Percentiles rank a stretch among this genome's conserved stretches.
Conservation (phyloP, 371 early-diverging fungal species). For the Mucor sp. region DNA sequence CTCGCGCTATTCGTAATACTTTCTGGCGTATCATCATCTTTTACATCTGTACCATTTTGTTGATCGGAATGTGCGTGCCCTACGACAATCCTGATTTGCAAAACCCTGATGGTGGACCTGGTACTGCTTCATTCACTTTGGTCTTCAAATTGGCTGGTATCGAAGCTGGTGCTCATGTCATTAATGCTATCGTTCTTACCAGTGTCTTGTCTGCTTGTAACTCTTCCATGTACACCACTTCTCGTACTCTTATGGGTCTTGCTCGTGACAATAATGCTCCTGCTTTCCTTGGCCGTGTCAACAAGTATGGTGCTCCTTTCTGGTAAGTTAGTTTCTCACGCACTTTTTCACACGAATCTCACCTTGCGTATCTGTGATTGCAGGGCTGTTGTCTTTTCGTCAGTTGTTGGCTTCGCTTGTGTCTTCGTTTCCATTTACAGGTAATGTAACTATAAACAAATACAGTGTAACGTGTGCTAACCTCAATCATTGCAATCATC, state of each 20-base stretch:
- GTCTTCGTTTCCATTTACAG: slow-evolving; percentile 56
- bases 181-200: slow-evolving; percentile 71
- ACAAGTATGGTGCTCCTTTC: slow-evolving; percentile 60
- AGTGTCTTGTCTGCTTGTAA: slow-evolving; percentile 73
- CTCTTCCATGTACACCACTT: slow-evolving; percentile 70
- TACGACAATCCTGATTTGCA: slow-evolving; percentile 53
- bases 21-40: slow-evolving; percentile 78
- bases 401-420: slow-evolving; percentile 57
- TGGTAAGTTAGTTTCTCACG: slow-evolving; percentile 14
- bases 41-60: slow-evolving; percentile 64
- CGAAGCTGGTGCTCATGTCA: slow-evolving; percentile 61
- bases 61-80: slow-evolving; percentile 73
- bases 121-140: slow-evolving; percentile 70
- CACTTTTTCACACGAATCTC: slow-evolving; percentile 1
- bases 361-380: neutral
- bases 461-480: neutral
- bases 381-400: slow-evolving; percentile 55
- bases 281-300: slow-evolving; percentile 49
- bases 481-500: neutral
- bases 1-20: slow-evolving; percentile 70
- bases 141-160: slow-evolving; percentile 69
- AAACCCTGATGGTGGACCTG: slow-evolving; percentile 42
- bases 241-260: slow-evolving; percentile 68
- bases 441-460: slow-evolving; percentile 9
- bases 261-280: slow-evolving; percentile 71